Base-by-base conservation (phyloP, 352 stramenopile genomes). In the Phytophthora cajani region DNA sequence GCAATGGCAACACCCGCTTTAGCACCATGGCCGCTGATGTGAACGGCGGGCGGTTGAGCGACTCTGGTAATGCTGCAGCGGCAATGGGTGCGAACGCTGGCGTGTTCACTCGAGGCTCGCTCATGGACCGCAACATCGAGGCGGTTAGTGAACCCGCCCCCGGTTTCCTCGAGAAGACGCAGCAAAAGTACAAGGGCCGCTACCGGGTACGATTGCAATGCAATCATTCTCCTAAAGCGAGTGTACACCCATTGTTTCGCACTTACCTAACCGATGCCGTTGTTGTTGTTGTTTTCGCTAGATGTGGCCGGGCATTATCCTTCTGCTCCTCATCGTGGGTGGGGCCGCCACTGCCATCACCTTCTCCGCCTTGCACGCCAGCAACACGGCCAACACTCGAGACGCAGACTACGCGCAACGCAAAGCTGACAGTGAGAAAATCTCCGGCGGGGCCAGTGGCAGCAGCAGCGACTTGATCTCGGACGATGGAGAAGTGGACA, bases 401-500 rank as follows among this genome's bases (percentile, higher is more conserved):
- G 52, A 78, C 19, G 61, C 74, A 33, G 66, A 61, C 0, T 83
- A 80, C 32, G 65, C 64, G 6, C 61, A 77, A 14, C 58, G 67
- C 14, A 67, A 76, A 51, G 74, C 73, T 25, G 55, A 75, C 53
- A 66, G 58, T 42, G 50, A 65, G 16, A 67, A 65, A 19, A 71
- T 74, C 11, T 60, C 56, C 0, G 68, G 64, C 23, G 72, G 67
- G 9, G 56, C 71, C 1, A 73, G 64, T 30, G 71, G 62, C n/a
- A 71, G 67, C 16, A 69, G 65, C 64, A 80, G 78, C 11, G 81
- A 82, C 58, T 66, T 90, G 21, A 60, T 91, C n/a, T 85, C 77
- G 19, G 85, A 91, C 66, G 87, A 94, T 42, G 87, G 84, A 21
- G 75, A 55, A 10, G 76, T 93, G 23, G 86, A 84, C 2, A 94